Base-by-base conservation (phyloP, 225 moss, liverwort and hornwort species). In the Straminergon stramineum region DNA sequence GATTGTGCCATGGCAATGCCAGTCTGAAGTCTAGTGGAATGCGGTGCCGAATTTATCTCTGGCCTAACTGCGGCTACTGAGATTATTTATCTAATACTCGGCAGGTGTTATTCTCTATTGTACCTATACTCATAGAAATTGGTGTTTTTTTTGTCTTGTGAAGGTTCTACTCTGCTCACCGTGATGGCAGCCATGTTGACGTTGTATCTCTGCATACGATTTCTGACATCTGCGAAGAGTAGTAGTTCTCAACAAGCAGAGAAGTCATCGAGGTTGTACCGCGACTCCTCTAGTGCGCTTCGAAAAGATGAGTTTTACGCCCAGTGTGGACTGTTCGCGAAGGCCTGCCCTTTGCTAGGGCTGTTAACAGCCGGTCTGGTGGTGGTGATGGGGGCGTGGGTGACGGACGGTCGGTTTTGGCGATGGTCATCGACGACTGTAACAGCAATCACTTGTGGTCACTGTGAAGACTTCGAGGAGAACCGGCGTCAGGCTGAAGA, bases 151-250 rank as follows among this genome's bases (percentile, higher is more conserved):
- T 53, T 71, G 52, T 30, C 39, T 14, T 83, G 88, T 89, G 84
- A 83, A 88, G 86, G 92, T 32, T 89, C 84, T 17, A 91, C 95
- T 66, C 34, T 92, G 60, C 81, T 92, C 56, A 92, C 90, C 23
- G 84, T 91, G 65, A 87, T 93, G 92, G 85, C 73, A 73, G 95
- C 95, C 51, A 91, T 95, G 75, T 81, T 95, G 16, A 92, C 90
- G 2, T 48, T 93, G 68, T 90, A 89, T 45, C 13, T 92, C 6
- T 87, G 89, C 13, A 91, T 95, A 63, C 86, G 88, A 11, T 93
- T 95, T 88, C 57, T 95, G 90, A 86, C 92, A 17, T 87, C 92
- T 32, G 84, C 69, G 60, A 86, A 69, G 58, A 84, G 63, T 63
- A 56, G 45, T 51, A 55, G 16, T 11, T 5, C 56, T 45, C 43